These are phyloP conservation scores for Ampelomyces quisqualis DNA, from an alignment of 2,329 filamentous ascomycete species.

Conservation along the genomic window DNA sequence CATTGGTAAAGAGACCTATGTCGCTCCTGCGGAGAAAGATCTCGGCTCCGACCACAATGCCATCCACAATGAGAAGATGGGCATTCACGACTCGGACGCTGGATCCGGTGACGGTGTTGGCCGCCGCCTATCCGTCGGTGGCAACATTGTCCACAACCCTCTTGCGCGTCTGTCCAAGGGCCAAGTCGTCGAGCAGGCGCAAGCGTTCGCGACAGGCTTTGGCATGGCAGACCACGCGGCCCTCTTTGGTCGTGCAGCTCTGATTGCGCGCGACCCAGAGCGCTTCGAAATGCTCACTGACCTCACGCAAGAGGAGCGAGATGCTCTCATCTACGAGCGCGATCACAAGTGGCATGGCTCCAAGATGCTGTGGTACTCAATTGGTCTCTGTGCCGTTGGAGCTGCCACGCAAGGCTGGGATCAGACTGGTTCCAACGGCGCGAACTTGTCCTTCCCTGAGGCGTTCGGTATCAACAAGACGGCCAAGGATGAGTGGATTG, in stretches of 20 bases:
- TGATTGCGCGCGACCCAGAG: conserved; percentile 70
- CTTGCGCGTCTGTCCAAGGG: conserved; percentile 53
- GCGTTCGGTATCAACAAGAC: conserved; percentile 52
- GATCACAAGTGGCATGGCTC: conserved; percentile 65
- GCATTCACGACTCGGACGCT: background rate
- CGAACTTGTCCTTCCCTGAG: conserved; percentile 62
- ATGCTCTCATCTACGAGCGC: conserved; percentile 61
- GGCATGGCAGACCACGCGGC: conserved; percentile 59
- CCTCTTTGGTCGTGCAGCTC: conserved; percentile 66
- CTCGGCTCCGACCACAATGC: conserved; percentile 2
- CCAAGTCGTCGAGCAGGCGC: conserved; percentile 56
- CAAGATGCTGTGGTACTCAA: conserved; percentile 63
- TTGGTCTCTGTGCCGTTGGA: conserved; percentile 67
- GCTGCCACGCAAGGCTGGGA: conserved; percentile 70
- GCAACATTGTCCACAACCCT: conserved; percentile 52
- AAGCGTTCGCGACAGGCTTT: conserved; percentile 62
- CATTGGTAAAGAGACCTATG: background rate
- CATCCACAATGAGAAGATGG: conserved; percentile 7
- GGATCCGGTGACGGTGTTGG: background rate
- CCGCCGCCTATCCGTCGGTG: conserved; percentile 43
- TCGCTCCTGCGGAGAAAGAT: conserved; percentile 4
- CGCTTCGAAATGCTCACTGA: conserved; percentile 63
- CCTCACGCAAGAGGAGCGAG: conserved; percentile 61
- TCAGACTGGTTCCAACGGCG: conserved; percentile 57
- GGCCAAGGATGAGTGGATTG: conserved; percentile 33